Evolutionary conservation across 257 asterid species (phyloP).

Genomic region (Catharanthus roseus): DNA sequence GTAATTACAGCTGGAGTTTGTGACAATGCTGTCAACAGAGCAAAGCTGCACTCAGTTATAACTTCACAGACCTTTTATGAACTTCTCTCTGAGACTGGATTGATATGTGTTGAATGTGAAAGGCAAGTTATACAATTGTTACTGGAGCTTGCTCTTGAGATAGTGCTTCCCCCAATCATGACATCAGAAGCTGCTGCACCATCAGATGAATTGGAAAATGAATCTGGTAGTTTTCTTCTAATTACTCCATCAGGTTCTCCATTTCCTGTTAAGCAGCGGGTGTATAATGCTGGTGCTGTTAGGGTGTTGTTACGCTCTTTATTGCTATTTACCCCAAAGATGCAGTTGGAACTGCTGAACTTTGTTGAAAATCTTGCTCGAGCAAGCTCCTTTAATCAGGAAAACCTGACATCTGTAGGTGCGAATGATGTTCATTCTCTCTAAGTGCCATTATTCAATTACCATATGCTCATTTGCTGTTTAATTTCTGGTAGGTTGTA

Average conservation of each 20-base stretch:
- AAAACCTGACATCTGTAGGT: slow-evolving; percentile 96
- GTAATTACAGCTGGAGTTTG: slow-evolving; percentile 81
- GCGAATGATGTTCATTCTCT: slow-evolving; percentile 27
- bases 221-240: slow-evolving; percentile 54
- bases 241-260: slow-evolving; percentile 62
- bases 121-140: slow-evolving; percentile 84
- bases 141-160: slow-evolving; percentile 87
- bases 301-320: slow-evolving; percentile 79
- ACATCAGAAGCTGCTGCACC: slow-evolving; percentile 50
- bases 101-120: slow-evolving; percentile 85
- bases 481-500: slow-evolving; percentile 60
- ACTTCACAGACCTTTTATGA: slow-evolving; percentile 82
- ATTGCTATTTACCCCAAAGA: slow-evolving; percentile 80
- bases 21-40: slow-evolving; percentile 76
- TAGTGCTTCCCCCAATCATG: slow-evolving; percentile 80
- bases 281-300: slow-evolving; percentile 88
- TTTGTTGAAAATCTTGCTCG: slow-evolving; percentile 80
- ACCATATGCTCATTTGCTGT: slow-evolving; percentile 17
- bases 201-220: slow-evolving; percentile 39
- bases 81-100: slow-evolving; percentile 81
- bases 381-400: slow-evolving; percentile 86
- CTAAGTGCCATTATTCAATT: slow-evolving; percentile 11
- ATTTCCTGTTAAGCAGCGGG: slow-evolving; percentile 65
- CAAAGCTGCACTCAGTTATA: slow-evolving; percentile 58
- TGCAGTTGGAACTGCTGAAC: slow-evolving; percentile 86